Percentiles rank a stretch among this genome's conserved stretches.
phyloP scores from a whole-genome alignment of 2,329 filamentous ascomycete genomes.

The Fusarium dimerum region DNA sequence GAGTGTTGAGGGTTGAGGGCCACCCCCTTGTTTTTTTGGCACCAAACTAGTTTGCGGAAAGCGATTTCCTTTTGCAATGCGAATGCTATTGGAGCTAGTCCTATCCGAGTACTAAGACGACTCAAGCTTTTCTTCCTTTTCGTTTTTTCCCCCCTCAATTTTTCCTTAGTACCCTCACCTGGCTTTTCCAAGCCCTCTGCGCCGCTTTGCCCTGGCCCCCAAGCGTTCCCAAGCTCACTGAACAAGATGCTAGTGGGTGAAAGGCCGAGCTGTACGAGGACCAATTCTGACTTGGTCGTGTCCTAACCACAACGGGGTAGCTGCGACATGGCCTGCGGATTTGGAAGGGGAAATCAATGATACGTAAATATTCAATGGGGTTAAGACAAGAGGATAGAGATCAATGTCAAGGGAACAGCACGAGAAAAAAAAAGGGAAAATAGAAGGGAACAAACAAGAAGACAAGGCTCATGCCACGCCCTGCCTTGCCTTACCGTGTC shows the following conservation, averaged over 20 bases:
- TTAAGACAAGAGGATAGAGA: no score
- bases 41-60: conserved; percentile 32
- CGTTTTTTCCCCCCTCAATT: conserved; percentile 8
- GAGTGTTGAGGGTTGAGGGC: neutral
- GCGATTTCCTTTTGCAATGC: conserved; percentile 30
- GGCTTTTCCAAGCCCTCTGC: conserved; percentile 16
- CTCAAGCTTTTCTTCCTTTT: conserved; percentile 25
- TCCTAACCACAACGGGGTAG: neutral
- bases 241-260: no score
- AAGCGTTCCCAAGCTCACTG: no score
- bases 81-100: conserved; percentile 27
- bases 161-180: conserved; percentile 10
- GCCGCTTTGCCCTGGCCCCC: conserved; percentile 14
- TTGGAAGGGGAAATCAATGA: no score
- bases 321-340: no score
- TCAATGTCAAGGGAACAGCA: no score
- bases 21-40: conserved; percentile 25
- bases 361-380: no score
- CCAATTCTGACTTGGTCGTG: conserved; percentile 4
- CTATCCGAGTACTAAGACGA: conserved; percentile 19
- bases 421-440: no score
- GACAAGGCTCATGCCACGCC: no score
- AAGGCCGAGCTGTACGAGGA: neutral
- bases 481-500: no score
- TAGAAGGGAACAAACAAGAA: no score